Evolutionary conservation across 2,329 filamentous ascomycete species (phyloP), one percentile per base, ranked within the genome.

Genomic region (Diaporthe vaccinii): DNA sequence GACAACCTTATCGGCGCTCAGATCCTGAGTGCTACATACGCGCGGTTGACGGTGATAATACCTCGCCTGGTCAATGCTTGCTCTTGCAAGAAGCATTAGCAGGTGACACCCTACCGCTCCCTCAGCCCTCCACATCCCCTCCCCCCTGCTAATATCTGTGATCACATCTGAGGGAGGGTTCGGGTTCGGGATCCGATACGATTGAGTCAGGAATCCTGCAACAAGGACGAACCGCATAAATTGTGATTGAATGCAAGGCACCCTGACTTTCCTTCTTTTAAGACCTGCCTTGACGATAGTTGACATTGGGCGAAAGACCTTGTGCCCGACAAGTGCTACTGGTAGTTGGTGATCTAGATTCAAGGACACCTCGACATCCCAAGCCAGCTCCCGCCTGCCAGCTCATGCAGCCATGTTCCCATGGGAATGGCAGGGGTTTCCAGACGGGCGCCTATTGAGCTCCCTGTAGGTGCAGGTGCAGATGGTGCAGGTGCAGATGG

Each of bases 1-100:
- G 59, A 58, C 72, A 69, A 58, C 61, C 51, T 49, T 67, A 58
- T 44, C 39, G 25, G 68, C 57, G 67, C 31, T 70, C 51, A 51
- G 61, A 67, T 49, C 61, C 49, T 49, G 28, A 49, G 41, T 49
- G 41, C 61, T 49, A 67, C 41, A 4, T 12, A 31, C 25, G 61
- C 61, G 39, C 12, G 17, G 17, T 67, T 49, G 61, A 49, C 22
- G n/a, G n/a, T n/a, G n/a, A n/a, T n/a, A n/a, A n/a, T n/a, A n/a
- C 31, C 41, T 46, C 61, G 41, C 61, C 61, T 67, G 44, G 25
- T 49, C 61, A 67, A 34, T 34, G 41, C 39, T 62, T 20, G 17
- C 14, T 34, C 25, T 67, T 39, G 9, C 55, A 61, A 61, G 34
- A 39, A 15, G 57, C 22, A 31, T 55, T 4, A 41, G 36, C 34